Evolutionary conservation across 768 basidiomycete genomes (phyloP), one percentile per base, ranked within the genome.

Genomic region (Lactarius vividus): DNA sequence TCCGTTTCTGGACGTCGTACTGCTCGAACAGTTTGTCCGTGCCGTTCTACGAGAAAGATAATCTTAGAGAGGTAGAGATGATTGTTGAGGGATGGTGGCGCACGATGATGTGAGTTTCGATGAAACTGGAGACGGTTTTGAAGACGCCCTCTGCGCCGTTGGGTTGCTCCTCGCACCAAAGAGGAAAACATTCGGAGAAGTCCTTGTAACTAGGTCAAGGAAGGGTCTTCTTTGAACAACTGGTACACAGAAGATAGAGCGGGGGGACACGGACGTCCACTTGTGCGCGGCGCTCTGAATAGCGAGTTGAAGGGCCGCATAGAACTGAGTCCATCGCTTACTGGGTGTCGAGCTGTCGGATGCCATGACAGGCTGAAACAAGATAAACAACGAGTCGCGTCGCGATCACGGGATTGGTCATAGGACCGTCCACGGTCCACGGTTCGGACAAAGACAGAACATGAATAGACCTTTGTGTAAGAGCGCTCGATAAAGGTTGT

Each of bases 21-120:
- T 88, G 83, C 33, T 80, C 83, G 73, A 91, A 87, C n/a, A 92
- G 68, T 42, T 85, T 82, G 59, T 91, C 87, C 46, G 88, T 81
- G 66, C 87, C 84, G 42, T 83, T 82, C 89, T 91, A 60, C 7
- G 57, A 20, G 55, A 55, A 13, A 29, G 5, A 20, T 8, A 10
- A 23, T 2, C 28, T 9, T 3, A 20, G n/a, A 15, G 53, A 26
- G 39, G 54, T 20, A 11, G 9, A 1, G 62, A 53, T 28, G 35
- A n/a, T n/a, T 35, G 37, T n/a, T 28, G 37, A 62, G 2, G 53
- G 20, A 37, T n/a, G 8, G 39, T 16, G 9, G 63, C 72, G 64
- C 62, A 70, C 75, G 61, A 75, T 80, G 75, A 85, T 88, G 59
- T 85, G 81, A 15, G 84, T 81, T 70, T 92, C 89, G 71, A 91